Base-by-base conservation (phyloP, 495 filamentous ascomycete species). In the Penicillium flavigenum region DNA sequence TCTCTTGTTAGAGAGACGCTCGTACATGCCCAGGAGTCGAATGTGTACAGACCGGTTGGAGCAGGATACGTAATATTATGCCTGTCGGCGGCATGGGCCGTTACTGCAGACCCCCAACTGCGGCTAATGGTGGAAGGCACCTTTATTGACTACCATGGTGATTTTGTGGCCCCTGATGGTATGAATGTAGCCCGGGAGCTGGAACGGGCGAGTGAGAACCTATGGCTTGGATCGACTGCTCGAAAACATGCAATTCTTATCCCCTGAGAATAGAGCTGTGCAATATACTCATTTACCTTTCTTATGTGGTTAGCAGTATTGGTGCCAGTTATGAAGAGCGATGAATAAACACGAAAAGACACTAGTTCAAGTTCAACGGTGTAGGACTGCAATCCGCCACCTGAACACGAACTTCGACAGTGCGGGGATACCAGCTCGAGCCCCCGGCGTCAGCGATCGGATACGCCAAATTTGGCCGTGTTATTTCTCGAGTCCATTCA, bases 21-120 rank as follows among this genome's bases (percentile, higher is more conserved):
- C 11, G 31, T 45, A 9, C 53, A 76, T 12, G 69, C 68, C 0
- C 61, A 70, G 27, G 39, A 61, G 0, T 64, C 68, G 0, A 51
- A 50, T 10, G 56, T 55, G 1, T 72, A 71, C 47, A 52, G 72
- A 19, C 76, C 76, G 3, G 56, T 79, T 27, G 76, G 69, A 5
- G 53, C 74, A 12, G 63, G 56, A 10, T 75, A 71, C 60, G 53
- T 75, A 2, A 22, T 67, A 10, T n/a, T 74, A 16, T 66, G 64
- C 27, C 56, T 75, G 14, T 39, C 54, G 5, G 55, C 59, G 14
- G 72, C 74, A 8, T 73, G 68, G 69, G 49, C 62, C 9, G 66
- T 65, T 17, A 70, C 62, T 17, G 44, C 48, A 2, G 65, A 75
- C 38, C 43, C 44, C 11, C 26, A 42, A 3, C 34, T 70, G 19